phyloP scores from a whole-genome alignment of 495 filamentous ascomycete genomes.

The Usnea hakonensis region DNA sequence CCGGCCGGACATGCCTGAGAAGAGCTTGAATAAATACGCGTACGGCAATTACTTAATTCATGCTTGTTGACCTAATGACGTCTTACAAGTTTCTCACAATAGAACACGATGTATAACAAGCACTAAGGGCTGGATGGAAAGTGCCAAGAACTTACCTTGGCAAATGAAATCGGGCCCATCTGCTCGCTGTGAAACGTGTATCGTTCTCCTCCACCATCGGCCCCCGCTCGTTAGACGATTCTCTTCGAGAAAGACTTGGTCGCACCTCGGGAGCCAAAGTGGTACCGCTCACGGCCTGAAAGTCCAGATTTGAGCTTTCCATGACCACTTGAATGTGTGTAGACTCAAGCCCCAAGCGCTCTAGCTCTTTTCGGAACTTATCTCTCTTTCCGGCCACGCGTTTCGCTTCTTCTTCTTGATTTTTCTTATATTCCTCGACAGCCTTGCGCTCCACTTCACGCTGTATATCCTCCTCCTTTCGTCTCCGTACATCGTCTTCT shows the following conservation, averaged over 20 bases:
- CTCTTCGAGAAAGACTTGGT: not conserved
- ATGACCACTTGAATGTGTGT: conserved; percentile 3
- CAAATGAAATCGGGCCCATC: not conserved
- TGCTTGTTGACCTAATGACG: not conserved
- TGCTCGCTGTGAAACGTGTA: not conserved
- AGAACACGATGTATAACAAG: not conserved
- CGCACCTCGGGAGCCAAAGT: not conserved
- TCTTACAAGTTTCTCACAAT: not conserved
- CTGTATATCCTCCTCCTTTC: not conserved
- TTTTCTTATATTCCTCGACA: conserved; percentile 4
- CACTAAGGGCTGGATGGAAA: not conserved
- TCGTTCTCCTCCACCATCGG: not conserved
- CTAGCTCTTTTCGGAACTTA: conserved; percentile 2
- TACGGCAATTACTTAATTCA: not conserved
- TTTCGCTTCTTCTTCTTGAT: not conserved
- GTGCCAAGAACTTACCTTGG: not conserved
- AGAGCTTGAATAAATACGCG: not conserved
- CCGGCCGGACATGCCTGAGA: not conserved
- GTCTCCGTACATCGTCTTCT: conserved; percentile 2
- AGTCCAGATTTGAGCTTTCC: conserved; percentile 8
- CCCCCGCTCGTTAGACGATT: not conserved
- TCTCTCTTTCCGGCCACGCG: not conserved
- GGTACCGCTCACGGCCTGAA: not conserved
- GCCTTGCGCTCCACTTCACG: conserved; percentile 7
- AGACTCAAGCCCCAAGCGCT: conserved; percentile 1